A percentile compares a stretch with the other conserved stretches of the same genome.
Evolutionary conservation across 768 basidiomycete species (phyloP).

Genomic region (Lanmaoa pseudosensibilis): DNA sequence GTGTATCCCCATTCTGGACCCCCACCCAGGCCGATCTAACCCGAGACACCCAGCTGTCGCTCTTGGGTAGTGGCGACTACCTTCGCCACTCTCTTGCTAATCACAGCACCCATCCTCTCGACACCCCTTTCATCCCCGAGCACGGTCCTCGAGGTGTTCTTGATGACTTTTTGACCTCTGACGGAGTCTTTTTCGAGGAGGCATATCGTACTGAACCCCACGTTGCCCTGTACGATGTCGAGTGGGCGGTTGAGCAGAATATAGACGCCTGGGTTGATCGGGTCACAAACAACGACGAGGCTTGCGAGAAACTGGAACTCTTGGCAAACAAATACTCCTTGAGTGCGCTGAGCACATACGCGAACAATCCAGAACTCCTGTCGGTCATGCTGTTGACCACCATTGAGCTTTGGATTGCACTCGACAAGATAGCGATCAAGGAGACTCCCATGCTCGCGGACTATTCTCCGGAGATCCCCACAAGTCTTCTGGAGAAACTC

Average conservation of each 20-base stretch:
- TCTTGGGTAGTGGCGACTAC: constrained; percentile 32
- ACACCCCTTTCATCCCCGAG: not conserved
- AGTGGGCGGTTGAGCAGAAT: constrained; percentile 30
- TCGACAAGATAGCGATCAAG: constrained; percentile 28
- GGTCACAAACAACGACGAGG: constrained; percentile 9
- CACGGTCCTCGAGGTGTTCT: constrained; percentile 14
- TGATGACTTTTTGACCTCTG: constrained; percentile 16
- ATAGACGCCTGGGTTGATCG: constrained; percentile 37
- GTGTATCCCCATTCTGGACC: constrained; percentile 30
- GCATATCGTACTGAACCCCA: constrained; percentile 14
- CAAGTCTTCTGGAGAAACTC: constrained; percentile 24
- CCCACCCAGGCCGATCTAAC: constrained; percentile 29
- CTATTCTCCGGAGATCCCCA: constrained; percentile 37
- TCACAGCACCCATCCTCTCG: too few relatives aligned
- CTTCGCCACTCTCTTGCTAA: constrained; percentile 21
- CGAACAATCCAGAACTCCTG: constrained; percentile 37
- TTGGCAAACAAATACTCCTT: constrained; percentile 31
- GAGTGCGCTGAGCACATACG: constrained; percentile 28
- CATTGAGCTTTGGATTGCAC: constrained; percentile 39
- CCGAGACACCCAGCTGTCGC: constrained; percentile 35
- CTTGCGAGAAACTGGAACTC: constrained; percentile 21
- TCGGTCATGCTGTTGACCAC: constrained; percentile 44
- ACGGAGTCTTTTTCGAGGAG: constrained; percentile 9
- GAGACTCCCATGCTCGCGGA: constrained; percentile 29
- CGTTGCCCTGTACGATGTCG: constrained; percentile 38